Conservation (phyloP, 352 stramenopile genomes). For the Nothophytophthora sp. region DNA sequence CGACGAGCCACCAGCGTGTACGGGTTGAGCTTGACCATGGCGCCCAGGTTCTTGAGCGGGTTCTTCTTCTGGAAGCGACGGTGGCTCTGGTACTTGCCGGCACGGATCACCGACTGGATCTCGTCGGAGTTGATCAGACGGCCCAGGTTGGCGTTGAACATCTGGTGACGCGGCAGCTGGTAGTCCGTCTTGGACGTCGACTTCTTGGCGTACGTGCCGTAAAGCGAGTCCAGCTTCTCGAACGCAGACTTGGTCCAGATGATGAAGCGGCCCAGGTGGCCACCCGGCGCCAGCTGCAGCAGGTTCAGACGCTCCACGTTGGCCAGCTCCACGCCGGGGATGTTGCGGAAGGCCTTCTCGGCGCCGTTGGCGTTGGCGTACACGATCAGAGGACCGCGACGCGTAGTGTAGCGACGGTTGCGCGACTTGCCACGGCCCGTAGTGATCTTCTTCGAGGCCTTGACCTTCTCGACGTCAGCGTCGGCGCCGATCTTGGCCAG, state of each 20-base stretch:
- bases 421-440: slow-evolving; percentile 98
- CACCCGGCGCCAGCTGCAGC: slow-evolving; percentile 97
- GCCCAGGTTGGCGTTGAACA: slow-evolving; percentile 98
- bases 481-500: slow-evolving; percentile 94
- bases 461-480: slow-evolving; percentile 97
- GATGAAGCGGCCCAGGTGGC: slow-evolving; percentile 98
- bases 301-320: slow-evolving; percentile 98
- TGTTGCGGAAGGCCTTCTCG: slow-evolving; percentile 97
- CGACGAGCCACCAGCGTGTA: slow-evolving; percentile 94
- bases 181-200: slow-evolving; percentile 92
- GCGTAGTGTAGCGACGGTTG: slow-evolving; percentile 97
- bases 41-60: slow-evolving; percentile 95
- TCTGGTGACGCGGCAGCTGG: slow-evolving; percentile 92
- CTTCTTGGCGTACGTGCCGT: slow-evolving; percentile 94
- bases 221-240: slow-evolving; percentile 97
- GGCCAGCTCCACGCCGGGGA: slow-evolving; percentile 97
- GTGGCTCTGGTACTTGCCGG: slow-evolving; percentile 91
- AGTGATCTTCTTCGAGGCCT: slow-evolving; percentile 97
- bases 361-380: slow-evolving; percentile 95
- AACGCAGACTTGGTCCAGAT: slow-evolving; percentile 99
- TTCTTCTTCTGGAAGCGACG: slow-evolving; percentile 97
- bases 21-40: slow-evolving; percentile 97
- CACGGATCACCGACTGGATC: slow-evolving; percentile 97
- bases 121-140: slow-evolving; percentile 99
- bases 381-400: slow-evolving; percentile 96